Evolutionary conservation across 2,329 filamentous ascomycete genomes (phyloP), one percentile per base, ranked within the genome.

Genomic region (Penicillium sp.): DNA sequence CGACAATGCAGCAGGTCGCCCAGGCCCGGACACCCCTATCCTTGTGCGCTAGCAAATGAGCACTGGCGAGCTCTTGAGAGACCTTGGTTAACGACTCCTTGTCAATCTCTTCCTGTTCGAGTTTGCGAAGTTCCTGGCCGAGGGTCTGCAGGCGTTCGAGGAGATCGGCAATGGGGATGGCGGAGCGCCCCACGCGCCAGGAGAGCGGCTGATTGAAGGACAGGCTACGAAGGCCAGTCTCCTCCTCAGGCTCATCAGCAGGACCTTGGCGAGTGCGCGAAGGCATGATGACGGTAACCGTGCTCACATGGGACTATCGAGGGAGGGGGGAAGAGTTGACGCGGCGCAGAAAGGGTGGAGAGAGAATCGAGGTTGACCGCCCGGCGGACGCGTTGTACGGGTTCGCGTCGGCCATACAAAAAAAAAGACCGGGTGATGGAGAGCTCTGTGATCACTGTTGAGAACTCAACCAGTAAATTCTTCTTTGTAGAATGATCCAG

Each of bases 11-110:
- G 72, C 91, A 91, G 46, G 93, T 89, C 35, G 91, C 87, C 81
- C 90, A 97, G 28, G 95, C 94, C 76, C 91, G 90, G 66, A 99
- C 93, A 58, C 95, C 95, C 66, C 89, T 90, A 76, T 99, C 95
- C 80, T 96, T 96, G 79, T 99, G 95, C 61, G 87, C 87, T 51
- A 99, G 80, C 26, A 99, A 82, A 71, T 95, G 92, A 63, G 89
- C 87, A 65, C 89, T 88, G 6, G 89, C 92, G 48, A 99, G 84
- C 71, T 97, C 91, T 73, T 93, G 90, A 55, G 94, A 92, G 64
- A 96, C 91, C 54, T 89, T 88, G 63, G 84, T 86, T 66, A 98
- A 84, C n/a, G 92, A 93, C n/a, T 90, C 87, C 68, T 90, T 87
- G 62, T 96, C 88, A 60, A 89, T 87, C 60, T 89, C 89, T 70